A percentile compares a stretch with the other conserved stretches of the same genome.
Evolutionary conservation across 805 yeast species (phyloP).

Genomic region (Isabelozyma gotoi): DNA sequence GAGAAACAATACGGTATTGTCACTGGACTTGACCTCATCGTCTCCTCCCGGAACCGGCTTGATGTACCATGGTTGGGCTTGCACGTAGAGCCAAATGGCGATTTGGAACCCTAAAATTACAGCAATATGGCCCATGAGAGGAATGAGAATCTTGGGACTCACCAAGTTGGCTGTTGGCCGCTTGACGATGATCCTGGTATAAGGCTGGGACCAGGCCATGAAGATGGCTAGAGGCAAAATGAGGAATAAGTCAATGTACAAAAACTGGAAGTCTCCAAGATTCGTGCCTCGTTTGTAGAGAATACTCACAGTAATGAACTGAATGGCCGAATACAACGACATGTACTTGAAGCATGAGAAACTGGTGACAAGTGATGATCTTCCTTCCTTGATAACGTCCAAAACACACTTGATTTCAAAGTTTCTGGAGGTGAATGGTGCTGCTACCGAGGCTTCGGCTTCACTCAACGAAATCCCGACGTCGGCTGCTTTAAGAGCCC

Average conservation of each 20-base stretch:
- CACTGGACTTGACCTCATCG: constrained; percentile 79
- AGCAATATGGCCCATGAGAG: constrained; percentile 75
- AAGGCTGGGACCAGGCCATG: constrained; percentile 97
- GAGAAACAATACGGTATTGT: constrained; percentile 82
- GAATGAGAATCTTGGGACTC: constrained; percentile 81
- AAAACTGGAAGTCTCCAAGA: constrained; percentile 93
- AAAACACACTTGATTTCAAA: constrained; percentile 93
- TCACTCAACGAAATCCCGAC: constrained; percentile 95
- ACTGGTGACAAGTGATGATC: constrained; percentile 92
- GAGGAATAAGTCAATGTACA: constrained; percentile 87
- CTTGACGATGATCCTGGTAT: constrained; percentile 54
- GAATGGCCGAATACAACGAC: constrained; percentile 96
- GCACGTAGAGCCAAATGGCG: constrained; percentile 60
- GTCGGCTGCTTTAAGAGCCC: constrained; percentile 96
- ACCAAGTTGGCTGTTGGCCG: constrained; percentile 94
- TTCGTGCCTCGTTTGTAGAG: constrained; percentile 87
- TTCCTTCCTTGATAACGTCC: constrained; percentile 89
- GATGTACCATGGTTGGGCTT: constrained; percentile 69
- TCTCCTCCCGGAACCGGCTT: constrained; percentile 80
- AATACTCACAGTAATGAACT: constrained; percentile 83
- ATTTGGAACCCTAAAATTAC: constrained; percentile 66
- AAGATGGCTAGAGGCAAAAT: constrained; percentile 94
- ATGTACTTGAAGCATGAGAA: constrained; percentile 97
- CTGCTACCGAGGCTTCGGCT: constrained; percentile 98
- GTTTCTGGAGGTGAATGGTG: constrained; percentile 89